Base-by-base conservation (phyloP, 2,329 filamentous ascomycete species). In the Trichoderma harzianum region DNA sequence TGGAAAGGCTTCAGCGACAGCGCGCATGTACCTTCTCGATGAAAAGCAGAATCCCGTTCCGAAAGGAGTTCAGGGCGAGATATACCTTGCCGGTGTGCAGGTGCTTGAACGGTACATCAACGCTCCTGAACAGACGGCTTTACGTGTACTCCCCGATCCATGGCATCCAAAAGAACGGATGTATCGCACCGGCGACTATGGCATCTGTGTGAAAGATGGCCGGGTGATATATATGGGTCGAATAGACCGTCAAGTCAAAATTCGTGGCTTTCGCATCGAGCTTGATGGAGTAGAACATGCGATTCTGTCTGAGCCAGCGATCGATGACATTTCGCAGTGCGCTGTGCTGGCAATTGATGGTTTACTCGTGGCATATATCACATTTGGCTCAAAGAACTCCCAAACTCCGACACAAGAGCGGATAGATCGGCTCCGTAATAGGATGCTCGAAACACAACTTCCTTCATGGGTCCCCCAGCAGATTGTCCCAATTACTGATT, bases 261-360 rank as follows among this genome's bases (percentile, higher is more conserved):
- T 72, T 39, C 71, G 71, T 5, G 71, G 71, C n/a, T 72, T 70
- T 24, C 71, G 71, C 24, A 61, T 72, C n/a, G 71, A 69, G 71
- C 66, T 70, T 7, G 71, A 60, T 12, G 66, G 34, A 14, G 66
- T 72, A 6, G 71, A 72, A 26, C 36, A 71, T 8, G 57, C 71
- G 4, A 65, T 72, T 3, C 32, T 72, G 21, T 69, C 65, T 8
- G 58, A 51, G 10, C 67, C 67, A 1, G 21, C 16, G 11, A 3
- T 18, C 4, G 66, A 60, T 24, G 47, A 30, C 10, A 16, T 70
- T 12, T 10, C 43, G 18, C 65, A 70, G 34, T 62, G 57, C 21
- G 43, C 66, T 57, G 58, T 43, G 12, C 43, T 72, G 36, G 57
- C 71, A 6, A 18, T 70, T 28, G 69, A 72, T 30, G 58, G 65